Conservation (phyloP, 176 grass and related monocot genomes). For the Triticum timopheevii region DNA sequence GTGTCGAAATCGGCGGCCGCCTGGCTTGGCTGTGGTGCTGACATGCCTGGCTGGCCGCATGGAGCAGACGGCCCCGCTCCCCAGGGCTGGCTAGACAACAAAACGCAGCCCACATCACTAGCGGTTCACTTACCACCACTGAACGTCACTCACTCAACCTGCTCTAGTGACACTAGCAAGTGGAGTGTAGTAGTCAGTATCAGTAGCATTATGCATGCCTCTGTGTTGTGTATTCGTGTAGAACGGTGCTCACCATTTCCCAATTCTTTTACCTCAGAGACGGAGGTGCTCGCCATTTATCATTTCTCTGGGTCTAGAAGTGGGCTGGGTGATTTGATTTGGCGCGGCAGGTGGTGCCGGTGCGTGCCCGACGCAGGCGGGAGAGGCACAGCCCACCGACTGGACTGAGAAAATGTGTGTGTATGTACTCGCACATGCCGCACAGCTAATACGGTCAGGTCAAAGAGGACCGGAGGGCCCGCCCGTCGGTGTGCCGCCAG, state of each 20-base stretch:
- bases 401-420: not conserved
- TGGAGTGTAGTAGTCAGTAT: not conserved
- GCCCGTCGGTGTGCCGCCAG: constrained; percentile 34
- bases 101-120: not conserved
- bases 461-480: constrained; percentile 27
- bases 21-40: not conserved
- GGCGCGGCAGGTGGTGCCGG: not conserved
- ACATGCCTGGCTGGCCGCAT: not conserved
- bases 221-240: not conserved
- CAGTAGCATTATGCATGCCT: not conserved
- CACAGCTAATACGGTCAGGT: constrained; percentile 37
- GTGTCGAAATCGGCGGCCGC: constrained; percentile 25
- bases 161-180: not conserved
- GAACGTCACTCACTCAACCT: not conserved
- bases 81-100: constrained; percentile 6
- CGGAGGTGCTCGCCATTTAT: not conserved
- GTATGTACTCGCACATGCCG: constrained; percentile 17
- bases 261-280: too few species aligned
- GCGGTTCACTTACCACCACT: not conserved
- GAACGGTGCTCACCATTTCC: not conserved
- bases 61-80: not conserved
- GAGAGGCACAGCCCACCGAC: constrained; percentile 28
- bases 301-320: not conserved
- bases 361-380: not conserved
- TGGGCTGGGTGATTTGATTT: not conserved